Evolutionary conservation across 1,139 yeast species (phyloP).

Genomic region (Candida sp.): DNA sequence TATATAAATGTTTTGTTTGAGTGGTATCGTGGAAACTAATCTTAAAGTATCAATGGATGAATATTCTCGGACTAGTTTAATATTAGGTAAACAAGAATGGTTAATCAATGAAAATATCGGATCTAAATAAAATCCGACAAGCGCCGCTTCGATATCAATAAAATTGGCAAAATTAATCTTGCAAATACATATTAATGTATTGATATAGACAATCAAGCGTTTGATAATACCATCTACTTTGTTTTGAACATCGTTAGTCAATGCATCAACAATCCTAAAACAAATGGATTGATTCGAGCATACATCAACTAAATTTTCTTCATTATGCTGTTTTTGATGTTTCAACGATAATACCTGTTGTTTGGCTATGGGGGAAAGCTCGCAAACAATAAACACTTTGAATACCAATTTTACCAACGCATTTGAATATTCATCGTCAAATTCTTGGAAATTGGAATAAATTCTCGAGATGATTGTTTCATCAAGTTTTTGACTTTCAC

Average conservation of each 20-base stretch:
- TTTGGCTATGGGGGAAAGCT: not conserved
- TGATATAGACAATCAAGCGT: not conserved
- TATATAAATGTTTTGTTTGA: not conserved
- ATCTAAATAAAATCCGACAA: not conserved
- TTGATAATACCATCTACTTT: not conserved
- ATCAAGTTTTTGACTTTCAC: not conserved
- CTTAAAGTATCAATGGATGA: not conserved
- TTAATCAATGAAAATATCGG: constrained; percentile 2
- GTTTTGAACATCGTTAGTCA: not conserved
- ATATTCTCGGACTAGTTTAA: not conserved
- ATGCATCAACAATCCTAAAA: not conserved
- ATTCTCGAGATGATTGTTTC: not conserved
- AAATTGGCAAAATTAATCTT: constrained; percentile 1
- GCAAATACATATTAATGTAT: constrained; percentile 1
- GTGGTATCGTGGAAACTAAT: not conserved
- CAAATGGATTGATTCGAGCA: not conserved
- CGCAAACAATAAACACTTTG: constrained; percentile 1
- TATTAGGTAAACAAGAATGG: constrained; percentile 1
- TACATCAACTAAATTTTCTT: not conserved
- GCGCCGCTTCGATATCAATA: not conserved
- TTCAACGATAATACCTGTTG: not conserved
- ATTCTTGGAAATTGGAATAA: not conserved
- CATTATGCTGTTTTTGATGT: not conserved
- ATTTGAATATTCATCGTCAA: not conserved
- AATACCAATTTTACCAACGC: not conserved